Percentiles rank a stretch among this genome's conserved stretches.
phyloP scores from a whole-genome alignment of 23 red algal species.

The Gracilaria gracilis region DNA sequence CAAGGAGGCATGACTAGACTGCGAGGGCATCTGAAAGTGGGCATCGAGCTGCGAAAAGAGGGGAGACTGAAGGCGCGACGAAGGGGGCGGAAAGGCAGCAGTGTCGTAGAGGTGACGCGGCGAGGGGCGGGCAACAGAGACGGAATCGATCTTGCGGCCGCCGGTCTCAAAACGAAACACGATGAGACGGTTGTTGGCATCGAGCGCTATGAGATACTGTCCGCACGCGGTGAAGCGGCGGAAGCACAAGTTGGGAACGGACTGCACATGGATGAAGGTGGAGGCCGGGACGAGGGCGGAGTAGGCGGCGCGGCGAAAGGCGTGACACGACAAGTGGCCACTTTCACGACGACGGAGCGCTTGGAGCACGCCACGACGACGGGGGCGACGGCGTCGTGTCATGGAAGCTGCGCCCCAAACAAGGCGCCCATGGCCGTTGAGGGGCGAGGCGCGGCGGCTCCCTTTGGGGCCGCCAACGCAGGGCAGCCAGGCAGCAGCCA shows the following conservation, averaged over 20 bases:
- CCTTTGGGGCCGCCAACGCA: too few species aligned
- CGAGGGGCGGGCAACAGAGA: not conserved
- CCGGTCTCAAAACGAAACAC: slow-evolving; percentile 63
- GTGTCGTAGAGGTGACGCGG: not conserved
- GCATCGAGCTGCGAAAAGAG: too few species aligned
- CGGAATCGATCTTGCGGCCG: slow-evolving; percentile 9
- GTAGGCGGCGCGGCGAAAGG: slow-evolving; percentile 34
- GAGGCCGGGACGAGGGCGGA: slow-evolving; percentile 49
- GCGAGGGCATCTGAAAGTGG: not conserved
- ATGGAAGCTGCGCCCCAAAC: not conserved
- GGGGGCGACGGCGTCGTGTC: not conserved
- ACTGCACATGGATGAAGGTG: slow-evolving; percentile 42
- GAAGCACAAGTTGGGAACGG: slow-evolving; percentile 59
- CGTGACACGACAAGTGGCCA: not conserved
- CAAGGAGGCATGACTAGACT: not conserved
- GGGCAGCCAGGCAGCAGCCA: too few species aligned
- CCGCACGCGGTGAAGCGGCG: slow-evolving; percentile 88
- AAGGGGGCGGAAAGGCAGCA: slow-evolving; percentile 11
- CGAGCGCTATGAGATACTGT: slow-evolving; percentile 74
- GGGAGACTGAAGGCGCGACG: not conserved
- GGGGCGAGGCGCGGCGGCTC: too few species aligned
- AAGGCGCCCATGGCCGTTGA: too few species aligned
- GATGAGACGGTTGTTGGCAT: slow-evolving; percentile 32
- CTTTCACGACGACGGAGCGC: not conserved
- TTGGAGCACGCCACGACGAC: slow-evolving; percentile 15